Base-by-base conservation (phyloP, 129 eudicot genomes). In the Escallonia rubra region DNA sequence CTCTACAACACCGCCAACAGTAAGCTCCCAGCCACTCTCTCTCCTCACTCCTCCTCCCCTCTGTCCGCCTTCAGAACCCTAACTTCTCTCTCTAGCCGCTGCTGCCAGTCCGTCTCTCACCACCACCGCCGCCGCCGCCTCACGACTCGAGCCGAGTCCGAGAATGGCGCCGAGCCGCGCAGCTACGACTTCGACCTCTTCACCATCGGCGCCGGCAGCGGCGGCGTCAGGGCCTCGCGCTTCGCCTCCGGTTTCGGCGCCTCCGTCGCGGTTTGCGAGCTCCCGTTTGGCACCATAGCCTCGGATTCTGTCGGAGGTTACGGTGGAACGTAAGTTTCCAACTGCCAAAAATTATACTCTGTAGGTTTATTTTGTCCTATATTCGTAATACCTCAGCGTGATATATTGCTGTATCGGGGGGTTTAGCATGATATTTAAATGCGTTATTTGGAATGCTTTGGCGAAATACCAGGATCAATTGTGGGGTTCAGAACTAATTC, bases 201-300 rank as follows among this genome's bases (percentile, higher is more conserved):
- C 68, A 94, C 99, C 2, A 85, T 94, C 50, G 99, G 99, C 15
- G 99, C 99, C 54, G 99, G 99, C 3, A 89, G 96, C 23, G 99
- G 99, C 23, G 99, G 99, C 42, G 99, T 94, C 49, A 82, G 99
- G 80, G 99, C 99, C 65, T 94, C 99, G 4, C 92, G 99, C 41
- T 94, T 89, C 67, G 99, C 99, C 7, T 72, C 99, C 64, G 89
- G 81, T 87, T 81, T 82, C 49, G 99, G 99, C 5, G 99, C 99
- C 50, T 78, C 85, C 0, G 97, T 89, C 14, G 99, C 97, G 49
- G 85, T 94, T 49, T 94, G 99, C 53, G 99, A 94, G 85, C 90
- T 94, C 56, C 99, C 99, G 43, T 94, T 94, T 56, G 74, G 86
- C 43, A 94, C 99, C 6, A 75, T 94, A 6, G 89, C 99, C 4